Evolutionary conservation across 208 protist genomes (phyloP).

Genomic region (Naegleria fowleri): DNA sequence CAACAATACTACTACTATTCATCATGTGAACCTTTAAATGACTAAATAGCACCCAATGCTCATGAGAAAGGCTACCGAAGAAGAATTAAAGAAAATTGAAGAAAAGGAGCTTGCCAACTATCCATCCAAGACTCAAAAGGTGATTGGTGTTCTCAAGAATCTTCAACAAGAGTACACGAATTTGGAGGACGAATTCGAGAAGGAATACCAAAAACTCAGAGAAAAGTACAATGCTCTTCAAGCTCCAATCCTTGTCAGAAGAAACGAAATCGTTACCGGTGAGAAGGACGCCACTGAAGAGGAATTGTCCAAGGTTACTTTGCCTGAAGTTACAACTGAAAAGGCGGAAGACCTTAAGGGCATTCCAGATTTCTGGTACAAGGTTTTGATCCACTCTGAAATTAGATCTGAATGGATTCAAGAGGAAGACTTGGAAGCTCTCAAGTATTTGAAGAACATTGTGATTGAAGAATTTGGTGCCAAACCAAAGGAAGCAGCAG

Average conservation of each 20-base stretch:
- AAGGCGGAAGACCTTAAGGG: slow-evolving; percentile 25
- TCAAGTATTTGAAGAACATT: slow-evolving; percentile 31
- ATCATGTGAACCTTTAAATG: no score
- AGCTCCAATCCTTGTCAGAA: slow-evolving; percentile 40
- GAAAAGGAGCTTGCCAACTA: slow-evolving; percentile 44
- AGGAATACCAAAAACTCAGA: slow-evolving; percentile 36
- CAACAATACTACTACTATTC: no score
- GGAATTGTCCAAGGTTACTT: slow-evolving; percentile 33
- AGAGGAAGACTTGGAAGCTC: slow-evolving; percentile 32
- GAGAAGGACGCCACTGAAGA: slow-evolving; percentile 33
- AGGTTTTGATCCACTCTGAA: not conserved
- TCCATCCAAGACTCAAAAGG: slow-evolving; percentile 29
- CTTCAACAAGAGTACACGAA: slow-evolving; percentile 23
- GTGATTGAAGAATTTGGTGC: slow-evolving; percentile 30
- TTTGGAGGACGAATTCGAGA: not conserved
- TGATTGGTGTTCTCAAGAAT: slow-evolving; percentile 31
- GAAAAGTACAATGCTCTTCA: slow-evolving; percentile 43
- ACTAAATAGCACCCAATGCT: slow-evolving; percentile 49
- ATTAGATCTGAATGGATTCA: not conserved
- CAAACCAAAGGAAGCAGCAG: not conserved
- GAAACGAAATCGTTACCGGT: slow-evolving; percentile 38
- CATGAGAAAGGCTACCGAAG: slow-evolving; percentile 38
- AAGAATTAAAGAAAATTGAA: slow-evolving; percentile 56
- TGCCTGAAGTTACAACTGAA: not conserved
- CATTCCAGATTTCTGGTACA: slow-evolving; percentile 18